Percentiles rank a stretch among this genome's conserved stretches.
Evolutionary conservation across 1,139 yeast species (phyloP).

Genomic region (Yamadazyma epiphylla): DNA sequence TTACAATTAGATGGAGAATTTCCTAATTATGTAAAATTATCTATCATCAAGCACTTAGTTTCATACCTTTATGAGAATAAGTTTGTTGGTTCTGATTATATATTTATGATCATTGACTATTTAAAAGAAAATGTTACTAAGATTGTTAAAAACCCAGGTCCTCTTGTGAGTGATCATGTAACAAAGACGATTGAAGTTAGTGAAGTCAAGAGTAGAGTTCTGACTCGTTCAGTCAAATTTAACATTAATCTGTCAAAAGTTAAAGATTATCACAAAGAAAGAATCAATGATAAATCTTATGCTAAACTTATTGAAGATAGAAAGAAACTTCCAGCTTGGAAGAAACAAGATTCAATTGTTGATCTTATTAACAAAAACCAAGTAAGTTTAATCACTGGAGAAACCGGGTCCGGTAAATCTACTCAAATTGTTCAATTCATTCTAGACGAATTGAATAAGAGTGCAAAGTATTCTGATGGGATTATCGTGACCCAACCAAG

Average conservation of each 20-base stretch:
- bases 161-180: slow-evolving; percentile 1
- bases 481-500: slow-evolving; percentile 94
- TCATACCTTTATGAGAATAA: slow-evolving; percentile 35
- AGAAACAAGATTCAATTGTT: slow-evolving; percentile 53
- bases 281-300: slow-evolving; percentile 5
- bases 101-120: slow-evolving; percentile 71
- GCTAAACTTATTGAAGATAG: slow-evolving; percentile 30
- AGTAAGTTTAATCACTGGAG: slow-evolving; percentile 85
- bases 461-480: slow-evolving; percentile 48
- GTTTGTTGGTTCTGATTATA: slow-evolving; percentile 64
- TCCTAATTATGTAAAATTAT: slow-evolving; percentile 73
- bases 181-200: slow-evolving; percentile 1
- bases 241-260: slow-evolving; percentile 14
- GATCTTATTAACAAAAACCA: slow-evolving; percentile 53
- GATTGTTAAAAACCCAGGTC: slow-evolving; percentile 72
- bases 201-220: background rate
- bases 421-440: slow-evolving; percentile 91
- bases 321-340: slow-evolving; percentile 78
- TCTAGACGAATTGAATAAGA: slow-evolving; percentile 54
- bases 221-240: slow-evolving; percentile 1
- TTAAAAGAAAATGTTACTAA: slow-evolving; percentile 55
- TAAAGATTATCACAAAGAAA: slow-evolving; percentile 18
- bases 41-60: slow-evolving; percentile 50
- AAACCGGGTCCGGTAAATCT: slow-evolving; percentile 95
- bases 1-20: slow-evolving; percentile 52